Evolutionary conservation across 2,329 filamentous ascomycete genomes (phyloP), one percentile per base, ranked within the genome.

Genomic region (Periconia sp.): DNA sequence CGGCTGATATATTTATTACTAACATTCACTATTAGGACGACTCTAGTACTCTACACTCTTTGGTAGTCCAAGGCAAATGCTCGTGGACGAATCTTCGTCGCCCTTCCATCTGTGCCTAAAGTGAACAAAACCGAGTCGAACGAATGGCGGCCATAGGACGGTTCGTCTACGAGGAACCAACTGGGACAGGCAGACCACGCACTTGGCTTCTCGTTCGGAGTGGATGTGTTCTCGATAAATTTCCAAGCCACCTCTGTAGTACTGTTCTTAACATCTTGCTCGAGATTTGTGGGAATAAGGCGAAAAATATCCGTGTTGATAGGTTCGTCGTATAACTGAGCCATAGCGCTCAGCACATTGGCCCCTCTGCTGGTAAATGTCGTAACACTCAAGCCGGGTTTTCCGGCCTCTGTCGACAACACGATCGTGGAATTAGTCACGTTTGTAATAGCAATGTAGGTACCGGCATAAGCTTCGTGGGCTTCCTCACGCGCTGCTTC

Each of bases 361-460:
- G 65, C 59, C 15, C 66, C 67, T 43, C 70, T 69, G 48, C 53
- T 63, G 37, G 64, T 63, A 56, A 67, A 74, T 6, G 52, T 50
- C 2, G 60, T 59, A 35, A 74, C 54, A 20, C 58, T 57, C 3
- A 74, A 52, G 1, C 67, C 71, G 0, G 65, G 62, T 8, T 49
- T 50, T 14, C 54, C 56, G n/a, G 58, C 45, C 20, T 63, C 60
- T 5, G 58, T 65, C 2, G 52, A 55, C 15, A 74, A 37, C 1
- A 57, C 63, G 31, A 71, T 41, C 13, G 59, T 65, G 18, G 67
- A 61, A 44, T 67, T 64, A 19, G 56, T 33, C 15, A 41, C 49
- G 33, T 58, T 55, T 8, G 52, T 48, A 2, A 53, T 52, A 13
- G 54, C 50, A 2, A 14, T 48, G 46, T 68, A 69, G 8, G 60